phyloP scores from a whole-genome alignment of 2,329 filamentous ascomycete genomes.

The Elsinoe arachidis region DNA sequence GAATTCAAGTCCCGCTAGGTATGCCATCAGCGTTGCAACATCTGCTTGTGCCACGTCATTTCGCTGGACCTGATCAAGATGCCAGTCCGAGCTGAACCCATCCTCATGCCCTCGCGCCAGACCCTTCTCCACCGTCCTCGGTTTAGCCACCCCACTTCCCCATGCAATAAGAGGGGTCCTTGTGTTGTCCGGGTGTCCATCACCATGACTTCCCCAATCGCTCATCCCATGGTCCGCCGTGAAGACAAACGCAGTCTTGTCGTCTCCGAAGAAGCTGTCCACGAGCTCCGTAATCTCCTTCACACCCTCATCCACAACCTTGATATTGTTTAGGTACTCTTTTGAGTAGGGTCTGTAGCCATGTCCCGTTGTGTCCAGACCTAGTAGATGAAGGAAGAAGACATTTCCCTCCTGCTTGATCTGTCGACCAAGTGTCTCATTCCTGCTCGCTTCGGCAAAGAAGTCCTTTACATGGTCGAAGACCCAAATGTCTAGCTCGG shows the following conservation, averaged over 20 bases:
- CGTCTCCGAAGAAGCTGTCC: slow-evolving; percentile 72
- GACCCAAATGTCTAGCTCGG: slow-evolving; percentile 82
- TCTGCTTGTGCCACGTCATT: slow-evolving; percentile 93
- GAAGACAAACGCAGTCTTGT: slow-evolving; percentile 87
- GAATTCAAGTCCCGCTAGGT: slow-evolving; percentile 77
- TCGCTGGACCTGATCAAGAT: slow-evolving; percentile 66
- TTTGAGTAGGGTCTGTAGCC: slow-evolving; percentile 81
- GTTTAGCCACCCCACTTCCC: slow-evolving; percentile 82
- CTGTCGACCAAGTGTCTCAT: slow-evolving; percentile 62
- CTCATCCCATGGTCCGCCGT: slow-evolving; percentile 99
- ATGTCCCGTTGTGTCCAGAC: slow-evolving; percentile 85
- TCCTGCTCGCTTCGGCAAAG: slow-evolving; percentile 70
- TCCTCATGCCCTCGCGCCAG: slow-evolving; percentile 78
- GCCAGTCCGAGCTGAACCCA: slow-evolving; percentile 79
- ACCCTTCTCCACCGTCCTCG: slow-evolving; percentile 47
- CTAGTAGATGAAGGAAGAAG: slow-evolving; percentile 90
- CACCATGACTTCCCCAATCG: slow-evolving; percentile 97
- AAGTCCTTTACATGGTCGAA: slow-evolving; percentile 87
- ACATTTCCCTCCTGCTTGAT: slow-evolving; percentile 79
- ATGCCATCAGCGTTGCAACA: slow-evolving; percentile 90
- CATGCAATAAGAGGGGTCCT: slow-evolving; percentile 85
- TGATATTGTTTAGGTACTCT: slow-evolving; percentile 90
- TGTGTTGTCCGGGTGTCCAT: slow-evolving; percentile 95
- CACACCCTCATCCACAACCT: slow-evolving; percentile 86
- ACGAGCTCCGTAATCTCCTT: slow-evolving; percentile 73